Conservation (phyloP, 495 filamentous ascomycete genomes). For the Aspergillus conjunctus region DNA sequence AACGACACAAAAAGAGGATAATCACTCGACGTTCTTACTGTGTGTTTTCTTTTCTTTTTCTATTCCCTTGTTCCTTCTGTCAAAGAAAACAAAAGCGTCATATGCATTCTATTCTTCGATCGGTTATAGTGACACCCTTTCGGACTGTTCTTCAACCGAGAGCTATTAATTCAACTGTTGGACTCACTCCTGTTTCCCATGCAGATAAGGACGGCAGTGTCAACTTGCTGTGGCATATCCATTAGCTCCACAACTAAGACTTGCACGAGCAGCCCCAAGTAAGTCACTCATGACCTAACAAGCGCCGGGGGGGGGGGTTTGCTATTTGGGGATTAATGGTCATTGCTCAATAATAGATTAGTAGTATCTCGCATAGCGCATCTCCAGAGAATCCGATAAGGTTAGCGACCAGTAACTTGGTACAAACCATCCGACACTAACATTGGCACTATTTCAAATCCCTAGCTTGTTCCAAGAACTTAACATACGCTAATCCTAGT, state of each 20-base stretch:
- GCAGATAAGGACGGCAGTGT: neutral
- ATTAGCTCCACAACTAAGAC: conserved; percentile 4
- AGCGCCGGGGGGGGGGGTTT: neutral
- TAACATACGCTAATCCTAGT: neutral
- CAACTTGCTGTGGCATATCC: neutral
- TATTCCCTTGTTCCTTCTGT: conserved; percentile 2
- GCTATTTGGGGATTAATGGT: conserved; percentile 1
- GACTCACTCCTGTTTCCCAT: neutral
- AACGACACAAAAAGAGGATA: conserved; percentile 14
- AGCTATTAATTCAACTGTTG: neutral
- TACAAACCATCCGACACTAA: conserved; percentile 11
- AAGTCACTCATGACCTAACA: neutral
- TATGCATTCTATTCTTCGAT: too few relatives aligned
- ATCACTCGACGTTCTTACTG: neutral
- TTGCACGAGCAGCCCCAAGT: neutral
- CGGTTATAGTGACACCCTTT: neutral
- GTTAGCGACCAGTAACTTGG: conserved; percentile 25
- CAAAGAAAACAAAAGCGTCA: neutral
- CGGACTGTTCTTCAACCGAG: neutral
- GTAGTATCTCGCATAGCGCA: conserved; percentile 6
- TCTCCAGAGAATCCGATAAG: conserved; percentile 24
- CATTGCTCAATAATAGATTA: neutral
- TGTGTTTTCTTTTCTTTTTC: conserved; percentile 12
- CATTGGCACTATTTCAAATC: conserved; percentile 24
- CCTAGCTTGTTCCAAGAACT: neutral